Evolutionary conservation across 495 filamentous ascomycete genomes (phyloP), one percentile per base, ranked within the genome.

Genomic region (Astrothelium subdiscretum): DNA sequence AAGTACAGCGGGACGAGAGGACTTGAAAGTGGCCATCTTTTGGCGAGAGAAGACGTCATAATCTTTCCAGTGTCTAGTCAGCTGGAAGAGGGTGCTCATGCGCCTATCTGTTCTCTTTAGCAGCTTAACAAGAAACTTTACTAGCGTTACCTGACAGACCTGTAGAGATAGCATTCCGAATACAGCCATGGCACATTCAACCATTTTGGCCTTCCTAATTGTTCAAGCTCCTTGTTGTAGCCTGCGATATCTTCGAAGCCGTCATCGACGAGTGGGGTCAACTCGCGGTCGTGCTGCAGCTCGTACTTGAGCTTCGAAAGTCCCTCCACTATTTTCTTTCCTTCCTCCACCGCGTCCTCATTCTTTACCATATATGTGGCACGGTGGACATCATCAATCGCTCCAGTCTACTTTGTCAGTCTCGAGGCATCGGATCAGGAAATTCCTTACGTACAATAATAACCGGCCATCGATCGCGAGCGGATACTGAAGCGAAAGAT

Each of bases 121-220:
- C 31, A 63, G 38, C 26, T 24, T n/a, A 12, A 51, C 24, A 22
- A 29, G 29, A 11, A 62, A 52, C 32, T 12, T 54, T 43, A 27
- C 38, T n/a, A 6, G 29, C 3, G 35, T 31, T 2, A 3, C 32
- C 58, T 11, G 20, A 60, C 71, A 10, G 72, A 86, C 87, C 84
- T 81, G 83, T 95, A 97, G 22, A 98, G 81, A 70, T 97, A 98
- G 77, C 94, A 97, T 77, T 98, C 94, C 26, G 85, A 77, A 73
- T 81, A 98, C 10, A 97, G 82, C 94, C 94, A 98, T 2, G 91
- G 76, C 5, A 85, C 84, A 59, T 87, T 78, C 72, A 89, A 87
- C 94, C 94, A 98, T 32, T 80, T 85, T 0, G 87, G 85, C 60
- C 79, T 80, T 48, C 87, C 89, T 18, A 91, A 80, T 63, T 84